These are phyloP conservation scores for Penicillium pulvis DNA, from an alignment of 495 filamentous ascomycete species.

Conservation along the genomic window DNA sequence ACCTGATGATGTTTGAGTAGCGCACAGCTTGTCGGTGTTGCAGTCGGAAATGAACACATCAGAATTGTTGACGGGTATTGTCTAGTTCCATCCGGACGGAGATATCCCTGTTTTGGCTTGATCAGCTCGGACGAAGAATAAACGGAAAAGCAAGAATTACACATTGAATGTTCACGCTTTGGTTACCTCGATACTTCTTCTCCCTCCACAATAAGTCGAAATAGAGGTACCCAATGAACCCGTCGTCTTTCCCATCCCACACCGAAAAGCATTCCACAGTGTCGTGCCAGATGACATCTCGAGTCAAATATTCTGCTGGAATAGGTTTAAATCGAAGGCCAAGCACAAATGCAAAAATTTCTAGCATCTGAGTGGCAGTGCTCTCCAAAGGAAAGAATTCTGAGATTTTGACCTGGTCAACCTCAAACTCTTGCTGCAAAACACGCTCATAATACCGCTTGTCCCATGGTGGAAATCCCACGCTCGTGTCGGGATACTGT, in stretches of 20 bases:
- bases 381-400: not conserved
- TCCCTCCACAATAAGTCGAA: conserved; percentile 3
- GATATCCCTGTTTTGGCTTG: not conserved
- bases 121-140: not conserved
- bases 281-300: not conserved
- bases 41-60: conserved; percentile 3
- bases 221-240: not conserved
- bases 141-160: not conserved
- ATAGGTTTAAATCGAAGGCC: not conserved
- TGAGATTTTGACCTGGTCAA: not conserved
- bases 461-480: not conserved
- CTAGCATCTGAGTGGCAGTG: not conserved
- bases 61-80: not conserved
- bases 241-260: not conserved
- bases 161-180: conserved; percentile 2
- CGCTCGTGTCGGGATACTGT: not conserved
- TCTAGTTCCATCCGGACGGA: not conserved
- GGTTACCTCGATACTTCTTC: conserved; percentile 2
- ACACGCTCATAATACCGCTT: not conserved
- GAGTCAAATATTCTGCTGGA: not conserved
- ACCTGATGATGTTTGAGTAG: conserved; percentile 1
- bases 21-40: not conserved
- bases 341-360: not conserved
- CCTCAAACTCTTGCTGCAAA: not conserved
- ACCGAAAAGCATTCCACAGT: not conserved